Evolutionary conservation across 1,139 yeast species (phyloP).

Genomic region (Geotrichum carabidarum): DNA sequence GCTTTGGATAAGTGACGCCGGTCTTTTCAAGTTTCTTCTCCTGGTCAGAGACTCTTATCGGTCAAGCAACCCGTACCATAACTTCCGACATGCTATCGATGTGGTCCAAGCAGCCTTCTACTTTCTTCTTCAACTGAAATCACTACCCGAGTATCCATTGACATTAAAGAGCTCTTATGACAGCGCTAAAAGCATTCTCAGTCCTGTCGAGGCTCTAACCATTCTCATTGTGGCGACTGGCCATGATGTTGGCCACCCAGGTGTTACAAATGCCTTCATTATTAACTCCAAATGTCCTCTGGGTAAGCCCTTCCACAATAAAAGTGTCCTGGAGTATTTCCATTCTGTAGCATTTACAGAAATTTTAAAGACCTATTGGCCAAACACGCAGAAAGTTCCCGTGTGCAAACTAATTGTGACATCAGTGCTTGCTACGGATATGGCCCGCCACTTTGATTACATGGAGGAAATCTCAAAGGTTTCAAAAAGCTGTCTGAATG

Average conservation of each 20-base stretch:
- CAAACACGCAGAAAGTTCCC: conserved; percentile 38
- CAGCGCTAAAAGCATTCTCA: conserved; percentile 3
- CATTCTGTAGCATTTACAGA: conserved; percentile 70
- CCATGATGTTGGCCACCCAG: conserved; percentile 96
- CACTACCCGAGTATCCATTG: conserved; percentile 37
- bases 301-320: conserved; percentile 55
- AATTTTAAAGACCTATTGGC: conserved; percentile 61
- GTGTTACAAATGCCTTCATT: conserved; percentile 76
- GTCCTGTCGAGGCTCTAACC: conserved; percentile 50
- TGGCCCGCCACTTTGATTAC: conserved; percentile 83
- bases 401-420: conserved; percentile 30
- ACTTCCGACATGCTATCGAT: conserved; percentile 92
- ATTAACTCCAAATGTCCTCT: conserved; percentile 60
- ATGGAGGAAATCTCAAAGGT: conserved; percentile 45
- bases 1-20: conserved; percentile 40
- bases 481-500: conserved; percentile 8
- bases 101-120: conserved; percentile 86
- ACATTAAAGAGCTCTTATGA: no score
- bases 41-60: conserved; percentile 72
- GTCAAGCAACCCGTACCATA: conserved; percentile 85
- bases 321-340: conserved; percentile 75
- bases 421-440: conserved; percentile 79
- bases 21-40: conserved; percentile 54
- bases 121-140: conserved; percentile 49
- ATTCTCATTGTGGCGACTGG: conserved; percentile 81